These are phyloP conservation scores for Heterobasidion occidentale DNA, from an alignment of 1,284 basidiomycete genomes.

Conservation along the genomic window DNA sequence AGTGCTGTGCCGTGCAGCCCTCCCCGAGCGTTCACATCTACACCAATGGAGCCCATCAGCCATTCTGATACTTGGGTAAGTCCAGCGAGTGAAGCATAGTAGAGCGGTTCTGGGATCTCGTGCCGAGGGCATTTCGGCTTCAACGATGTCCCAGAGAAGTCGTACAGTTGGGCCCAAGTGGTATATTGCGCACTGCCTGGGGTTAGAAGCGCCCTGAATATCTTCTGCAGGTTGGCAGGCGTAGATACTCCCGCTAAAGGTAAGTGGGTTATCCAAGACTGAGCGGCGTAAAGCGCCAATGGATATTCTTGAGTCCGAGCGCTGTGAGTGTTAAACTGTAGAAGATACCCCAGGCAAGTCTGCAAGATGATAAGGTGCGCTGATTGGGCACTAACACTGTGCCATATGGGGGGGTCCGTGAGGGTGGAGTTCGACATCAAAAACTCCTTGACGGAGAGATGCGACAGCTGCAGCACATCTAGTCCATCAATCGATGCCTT, in stretches of 20 bases:
- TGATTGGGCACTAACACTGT: neutral
- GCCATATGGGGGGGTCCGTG: no score
- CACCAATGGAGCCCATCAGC: no score
- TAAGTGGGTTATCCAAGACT: neutral
- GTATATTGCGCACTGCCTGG: neutral
- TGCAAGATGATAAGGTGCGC: neutral
- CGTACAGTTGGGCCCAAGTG: neutral
- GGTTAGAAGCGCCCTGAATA: neutral
- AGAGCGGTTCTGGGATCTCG: neutral
- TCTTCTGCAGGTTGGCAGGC: neutral
- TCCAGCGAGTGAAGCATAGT: neutral
- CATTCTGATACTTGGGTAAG: neutral
- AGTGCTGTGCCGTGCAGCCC: no score
- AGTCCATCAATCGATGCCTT: no score
- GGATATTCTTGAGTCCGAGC: neutral
- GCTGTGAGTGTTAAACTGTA: neutral
- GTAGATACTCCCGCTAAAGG: neutral
- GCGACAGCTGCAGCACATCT: neutral
- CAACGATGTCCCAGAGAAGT: neutral
- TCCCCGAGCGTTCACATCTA: no score
- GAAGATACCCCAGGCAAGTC: neutral
- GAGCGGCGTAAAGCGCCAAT: neutral
- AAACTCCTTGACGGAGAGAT: neutral
- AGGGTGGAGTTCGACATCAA: neutral
- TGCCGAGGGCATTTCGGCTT: neutral